Evolutionary conservation across 441 rosid genomes (phyloP), one percentile per base, ranked within the genome.

Genomic region (Daphne laureola): DNA sequence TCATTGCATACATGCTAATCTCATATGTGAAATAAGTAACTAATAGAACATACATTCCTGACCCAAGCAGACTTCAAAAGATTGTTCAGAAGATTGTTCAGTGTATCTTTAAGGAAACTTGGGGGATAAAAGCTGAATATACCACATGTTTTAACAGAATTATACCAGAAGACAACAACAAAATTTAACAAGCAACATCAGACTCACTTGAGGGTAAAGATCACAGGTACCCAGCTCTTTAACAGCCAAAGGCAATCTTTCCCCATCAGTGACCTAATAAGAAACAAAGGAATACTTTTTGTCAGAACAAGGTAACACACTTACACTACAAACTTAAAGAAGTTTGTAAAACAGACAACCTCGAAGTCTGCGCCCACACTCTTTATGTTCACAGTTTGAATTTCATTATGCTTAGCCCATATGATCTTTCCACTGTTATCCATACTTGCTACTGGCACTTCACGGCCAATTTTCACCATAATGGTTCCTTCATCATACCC

Each of bases 321-420:
- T 31, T 31, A 9, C 8, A 31, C 8, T 31, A 31, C 38, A 31
- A 31, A 31, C 38, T 31, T 9, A 6, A 7, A 31, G 8, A 31
- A 31, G 38, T 51, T 14, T 18, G 17, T 35, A 47, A 47, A 62
- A 57, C 21, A 57, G 11, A 49, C 14, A 40, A 87, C 98, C 99
- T 87, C 99, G 63, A 71, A 83, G 82, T 94, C 96, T 68, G 94
- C 83, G 54, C 94, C 96, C 44, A 90, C 84, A 61, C 81, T 90
- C 91, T 87, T 90, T 74, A 93, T 90, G 70, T 93, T 93, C 61
- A 93, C 95, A 46, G 99, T 90, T 69, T 90, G 99, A 66, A 93
- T 85, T 76, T 93, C 99, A 76, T 93, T 93, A 73, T 93, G 99
- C 71, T 87, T 93, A 18, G 99, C 97, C 99, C 99, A 93, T 65